Evolutionary conservation across 2,329 filamentous ascomycete species (phyloP), one percentile per base, ranked within the genome.

Genomic region (Thielaviopsis populi): DNA sequence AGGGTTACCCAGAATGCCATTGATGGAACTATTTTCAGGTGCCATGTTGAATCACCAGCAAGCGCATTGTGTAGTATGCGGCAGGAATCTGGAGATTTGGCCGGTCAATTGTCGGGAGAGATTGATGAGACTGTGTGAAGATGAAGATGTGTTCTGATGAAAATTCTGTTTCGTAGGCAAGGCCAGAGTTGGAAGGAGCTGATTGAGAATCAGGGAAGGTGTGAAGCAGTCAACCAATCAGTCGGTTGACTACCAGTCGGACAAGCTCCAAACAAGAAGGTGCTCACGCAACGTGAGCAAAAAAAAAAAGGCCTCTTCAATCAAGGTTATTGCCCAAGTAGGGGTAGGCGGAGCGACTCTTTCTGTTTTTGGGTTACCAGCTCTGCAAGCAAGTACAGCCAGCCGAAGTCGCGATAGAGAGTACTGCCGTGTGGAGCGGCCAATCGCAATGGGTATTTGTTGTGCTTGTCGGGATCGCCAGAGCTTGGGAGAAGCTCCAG

Each of bases 1-100:
- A 65, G 61, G 68, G 70, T 65, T 68, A 75, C 73, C 72, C 65
- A 73, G 70, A 59, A 75, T 66, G 63, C 68, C 72, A 67, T 72
- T 72, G 56, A 75, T 71, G n/a, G 70, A 73, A 22, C 69, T 70
- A 40, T 67, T 70, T 61, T 74, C 71, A 62, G 71, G 71, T 8
- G 71, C 67, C 74, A 75, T 75, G 22, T 7, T 27, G 46, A 24
- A 50, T 50, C 10, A 22, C 46, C 46, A 15, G 3, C 19, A 27
- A 50, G 22, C 10, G 11, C 46, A 50, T 50, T 50, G 15, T 37
- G 33, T 37, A 37, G 33, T 4, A 37, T 8, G 8, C 1, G 33
- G 33, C 33, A 37, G 10, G 33, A 37, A 10, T 37, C 5, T 7
- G 33, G 22, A 50, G 19, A 27, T 13, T 27, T 24, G 46, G 46